Conservation (phyloP, 2,329 filamentous ascomycete species). For the Talaromyces marneffei region DNA sequence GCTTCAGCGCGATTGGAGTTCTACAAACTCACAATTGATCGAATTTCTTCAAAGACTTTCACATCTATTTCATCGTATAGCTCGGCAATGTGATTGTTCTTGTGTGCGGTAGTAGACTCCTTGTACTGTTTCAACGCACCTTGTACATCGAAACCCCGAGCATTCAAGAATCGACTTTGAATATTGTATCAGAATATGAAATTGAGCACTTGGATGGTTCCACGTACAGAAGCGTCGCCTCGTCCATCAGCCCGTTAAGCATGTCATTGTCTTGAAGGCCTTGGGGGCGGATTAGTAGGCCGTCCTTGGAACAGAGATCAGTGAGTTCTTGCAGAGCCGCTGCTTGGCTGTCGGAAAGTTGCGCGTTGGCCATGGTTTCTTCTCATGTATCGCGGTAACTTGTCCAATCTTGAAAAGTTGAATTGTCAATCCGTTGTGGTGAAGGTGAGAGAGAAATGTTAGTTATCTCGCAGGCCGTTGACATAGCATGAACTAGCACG, state of each 20-base stretch:
- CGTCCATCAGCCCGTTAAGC: neutral
- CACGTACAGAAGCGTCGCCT: neutral
- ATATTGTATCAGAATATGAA: neutral
- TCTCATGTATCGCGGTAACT: neutral
- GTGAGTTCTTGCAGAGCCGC: neutral
- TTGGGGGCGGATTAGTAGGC: neutral
- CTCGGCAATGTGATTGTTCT: neutral
- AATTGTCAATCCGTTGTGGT: neutral
- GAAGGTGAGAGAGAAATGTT: neutral
- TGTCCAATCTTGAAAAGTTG: neutral
- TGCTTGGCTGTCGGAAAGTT: neutral
- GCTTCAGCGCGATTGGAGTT: neutral
- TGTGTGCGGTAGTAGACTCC: neutral
- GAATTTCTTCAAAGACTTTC: neutral
- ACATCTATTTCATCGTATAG: neutral
- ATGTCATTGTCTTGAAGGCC: neutral
- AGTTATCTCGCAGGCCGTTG: neutral
- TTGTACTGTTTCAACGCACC: neutral
- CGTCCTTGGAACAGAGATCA: neutral
- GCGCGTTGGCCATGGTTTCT: neutral
- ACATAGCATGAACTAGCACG: neutral
- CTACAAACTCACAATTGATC: neutral
- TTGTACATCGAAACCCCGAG: neutral
- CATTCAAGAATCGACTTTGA: neutral
- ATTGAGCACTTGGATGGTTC: neutral